phyloP scores from a whole-genome alignment of 2,329 filamentous ascomycete species.

The Nothopassalora personata region DNA sequence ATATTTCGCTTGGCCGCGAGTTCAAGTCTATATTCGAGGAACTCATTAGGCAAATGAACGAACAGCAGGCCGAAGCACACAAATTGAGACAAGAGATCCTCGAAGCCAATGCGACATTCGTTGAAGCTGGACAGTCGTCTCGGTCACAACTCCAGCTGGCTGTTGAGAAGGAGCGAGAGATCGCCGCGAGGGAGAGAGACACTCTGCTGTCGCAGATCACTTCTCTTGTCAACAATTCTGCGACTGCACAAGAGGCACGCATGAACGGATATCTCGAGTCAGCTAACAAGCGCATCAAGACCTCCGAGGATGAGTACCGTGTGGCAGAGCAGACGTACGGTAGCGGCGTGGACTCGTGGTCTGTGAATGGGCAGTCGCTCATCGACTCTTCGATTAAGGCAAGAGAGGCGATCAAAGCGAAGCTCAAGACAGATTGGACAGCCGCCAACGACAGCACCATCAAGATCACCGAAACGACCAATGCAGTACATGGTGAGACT shows the following conservation, averaged over 20 bases:
- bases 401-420: conserved; percentile 70
- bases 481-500: conserved; percentile 84
- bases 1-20: conserved; percentile 75
- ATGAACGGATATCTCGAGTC: conserved; percentile 60
- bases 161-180: conserved; percentile 69
- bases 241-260: conserved; percentile 66
- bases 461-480: conserved; percentile 77
- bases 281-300: conserved; percentile 51
- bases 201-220: conserved; percentile 71
- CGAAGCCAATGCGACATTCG: conserved; percentile 61
- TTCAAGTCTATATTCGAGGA: conserved; percentile 83
- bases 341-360: conserved; percentile 69
- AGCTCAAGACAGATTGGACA: conserved; percentile 81
- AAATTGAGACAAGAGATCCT: conserved; percentile 66
- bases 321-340: conserved; percentile 59
- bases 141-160: conserved; percentile 63
- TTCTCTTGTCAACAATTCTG: conserved; percentile 67
- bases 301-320: conserved; percentile 49
- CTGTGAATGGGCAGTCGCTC: conserved; percentile 61
- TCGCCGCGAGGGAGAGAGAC: conserved; percentile 67
- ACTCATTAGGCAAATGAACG: conserved; percentile 65
- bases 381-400: conserved; percentile 67
- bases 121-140: conserved; percentile 63
- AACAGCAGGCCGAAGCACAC: conserved; percentile 73
- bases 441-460: conserved; percentile 72